Conservation (phyloP, 1,139 yeast genomes). For the Zygosaccharomyces sapae region DNA sequence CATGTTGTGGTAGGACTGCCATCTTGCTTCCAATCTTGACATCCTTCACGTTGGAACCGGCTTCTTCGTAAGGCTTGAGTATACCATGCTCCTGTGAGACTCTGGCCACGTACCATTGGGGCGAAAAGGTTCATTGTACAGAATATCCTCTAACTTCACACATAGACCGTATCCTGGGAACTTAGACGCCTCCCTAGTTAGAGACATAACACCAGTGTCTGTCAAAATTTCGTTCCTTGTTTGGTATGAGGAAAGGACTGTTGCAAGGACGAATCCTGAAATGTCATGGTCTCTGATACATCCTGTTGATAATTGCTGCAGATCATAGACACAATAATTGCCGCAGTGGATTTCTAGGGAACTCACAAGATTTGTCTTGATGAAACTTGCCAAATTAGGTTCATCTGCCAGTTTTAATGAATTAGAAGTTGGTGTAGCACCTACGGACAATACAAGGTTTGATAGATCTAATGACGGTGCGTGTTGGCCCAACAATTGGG, state of each 20-base stretch:
- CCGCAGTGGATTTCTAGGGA: constrained; percentile 74
- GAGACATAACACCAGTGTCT: constrained; percentile 69
- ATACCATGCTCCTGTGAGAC: constrained; percentile 66
- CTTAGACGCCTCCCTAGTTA: constrained; percentile 57
- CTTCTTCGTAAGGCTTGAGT: constrained; percentile 38
- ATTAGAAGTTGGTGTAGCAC: constrained; percentile 81
- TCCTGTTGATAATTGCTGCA: constrained; percentile 70
- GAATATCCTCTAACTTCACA: constrained; percentile 22
- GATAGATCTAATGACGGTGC: constrained; percentile 35
- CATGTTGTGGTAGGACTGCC: constrained; percentile 63
- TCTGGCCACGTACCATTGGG: constrained; percentile 54
- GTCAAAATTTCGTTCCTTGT: constrained; percentile 58
- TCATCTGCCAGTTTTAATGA: constrained; percentile 42
- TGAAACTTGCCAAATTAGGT: constrained; percentile 31
- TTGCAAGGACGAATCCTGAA: constrained; percentile 57
- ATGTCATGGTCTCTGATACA: constrained; percentile 48
- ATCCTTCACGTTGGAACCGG: constrained; percentile 12
- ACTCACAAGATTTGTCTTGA: constrained; percentile 47
- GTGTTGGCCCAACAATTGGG: constrained; percentile 12
- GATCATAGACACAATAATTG: constrained; percentile 66
- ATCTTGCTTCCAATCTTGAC: constrained; percentile 55
- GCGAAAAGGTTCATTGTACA: constrained; percentile 6
- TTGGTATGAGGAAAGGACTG: constrained; percentile 56
- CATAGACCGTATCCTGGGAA: constrained; percentile 48
- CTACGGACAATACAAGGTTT: constrained; percentile 44